A percentile compares a stretch with the other conserved stretches of the same genome.
Evolutionary conservation across 73 alveolate genomes (phyloP).

Genomic region (Paramecium caudatum): DNA sequence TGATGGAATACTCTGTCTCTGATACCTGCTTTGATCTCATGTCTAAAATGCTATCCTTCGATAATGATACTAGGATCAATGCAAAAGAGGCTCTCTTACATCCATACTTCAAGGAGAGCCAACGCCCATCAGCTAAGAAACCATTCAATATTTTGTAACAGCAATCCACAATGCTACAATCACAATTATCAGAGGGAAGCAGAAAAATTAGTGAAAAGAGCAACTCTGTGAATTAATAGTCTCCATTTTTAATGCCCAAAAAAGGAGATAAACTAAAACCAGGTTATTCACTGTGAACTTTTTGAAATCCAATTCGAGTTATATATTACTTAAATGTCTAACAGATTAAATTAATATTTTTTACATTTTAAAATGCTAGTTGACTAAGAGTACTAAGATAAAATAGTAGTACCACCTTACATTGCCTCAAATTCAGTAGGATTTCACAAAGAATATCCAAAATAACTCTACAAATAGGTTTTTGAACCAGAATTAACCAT

Average conservation of each 20-base stretch:
- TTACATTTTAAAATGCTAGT: conserved; percentile 13
- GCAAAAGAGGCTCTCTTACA: conserved; percentile 48
- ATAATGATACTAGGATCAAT: conserved; percentile 27
- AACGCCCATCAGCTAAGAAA: conserved; percentile 53
- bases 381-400: background rate
- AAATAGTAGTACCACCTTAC: conserved; percentile 1
- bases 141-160: conserved; percentile 8
- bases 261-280: too few relatives aligned
- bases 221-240: too few relatives aligned
- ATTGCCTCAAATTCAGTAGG: conserved; percentile 46
- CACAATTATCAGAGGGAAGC: conserved; percentile 43
- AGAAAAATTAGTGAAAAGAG: conserved; percentile 36
- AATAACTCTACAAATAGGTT: conserved; percentile 22
- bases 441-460: conserved; percentile 28
- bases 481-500: conserved; percentile 9
- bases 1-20: background rate
- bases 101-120: conserved; percentile 41
- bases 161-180: background rate
- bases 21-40: conserved; percentile 48
- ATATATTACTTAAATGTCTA: too few relatives aligned
- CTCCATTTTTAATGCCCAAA: too few relatives aligned
- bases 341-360: too few relatives aligned
- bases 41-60: background rate
- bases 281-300: too few relatives aligned
- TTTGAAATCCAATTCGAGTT: too few relatives aligned